Percentiles rank a stretch among this genome's conserved stretches.
Conservation (phyloP, 2,329 filamentous ascomycete species). For the Fusarium avenaceum region DNA sequence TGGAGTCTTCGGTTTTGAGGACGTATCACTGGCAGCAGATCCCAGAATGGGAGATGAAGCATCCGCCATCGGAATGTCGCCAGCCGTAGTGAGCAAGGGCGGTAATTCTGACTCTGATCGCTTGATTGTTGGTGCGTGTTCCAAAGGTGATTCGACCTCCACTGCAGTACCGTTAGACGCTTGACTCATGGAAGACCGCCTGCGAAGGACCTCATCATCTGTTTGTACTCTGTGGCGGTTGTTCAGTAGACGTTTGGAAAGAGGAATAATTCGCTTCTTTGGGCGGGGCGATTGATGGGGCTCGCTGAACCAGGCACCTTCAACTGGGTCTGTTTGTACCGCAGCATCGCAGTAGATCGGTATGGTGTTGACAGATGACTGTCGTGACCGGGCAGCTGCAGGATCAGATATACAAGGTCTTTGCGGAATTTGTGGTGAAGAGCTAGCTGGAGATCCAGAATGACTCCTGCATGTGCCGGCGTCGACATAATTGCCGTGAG, state of each 20-base stretch:
- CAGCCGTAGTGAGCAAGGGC: conserved; percentile 43
- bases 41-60: conserved; percentile 44
- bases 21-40: conserved; percentile 32
- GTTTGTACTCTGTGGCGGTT: conserved; percentile 60
- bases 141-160: conserved; percentile 58
- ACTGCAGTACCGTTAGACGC: conserved; percentile 53
- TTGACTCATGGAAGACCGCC: conserved; percentile 40
- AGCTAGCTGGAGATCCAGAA: conserved; percentile 64
- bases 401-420: conserved; percentile 51
- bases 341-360: conserved; percentile 64
- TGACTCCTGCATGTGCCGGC: conserved; percentile 67
- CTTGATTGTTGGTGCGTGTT: conserved; percentile 47
- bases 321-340: conserved; percentile 68
- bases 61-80: conserved; percentile 52
- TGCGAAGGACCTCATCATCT: conserved; percentile 57
- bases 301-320: conserved; percentile 66
- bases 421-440: conserved; percentile 55
- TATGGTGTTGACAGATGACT: conserved; percentile 56
- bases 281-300: conserved; percentile 54
- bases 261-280: conserved; percentile 65
- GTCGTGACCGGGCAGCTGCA: conserved; percentile 51
- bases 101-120: conserved; percentile 42
- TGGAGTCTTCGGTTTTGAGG: conserved; percentile 57
- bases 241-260: conserved; percentile 67
- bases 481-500: conserved; percentile 63